A percentile compares a stretch with the other conserved stretches of the same genome.
These are phyloP conservation scores for Zygnema cylindricum DNA, from an alignment of 139 green algal species.

Conservation along the genomic window DNA sequence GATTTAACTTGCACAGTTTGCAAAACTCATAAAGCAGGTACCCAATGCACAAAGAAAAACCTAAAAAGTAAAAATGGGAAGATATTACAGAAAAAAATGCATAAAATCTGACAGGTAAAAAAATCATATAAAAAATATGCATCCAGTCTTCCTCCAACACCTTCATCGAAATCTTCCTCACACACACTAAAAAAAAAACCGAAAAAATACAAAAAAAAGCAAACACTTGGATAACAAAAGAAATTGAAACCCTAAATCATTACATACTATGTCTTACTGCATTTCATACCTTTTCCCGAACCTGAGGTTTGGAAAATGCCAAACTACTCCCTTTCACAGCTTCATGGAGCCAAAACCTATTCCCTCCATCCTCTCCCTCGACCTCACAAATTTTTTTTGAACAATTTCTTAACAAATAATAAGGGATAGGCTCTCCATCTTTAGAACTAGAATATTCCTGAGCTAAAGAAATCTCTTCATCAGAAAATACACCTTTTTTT, in stretches of 20 bases:
- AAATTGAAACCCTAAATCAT: background rate
- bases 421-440: background rate
- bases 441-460: background rate
- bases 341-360: background rate
- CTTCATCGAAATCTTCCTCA: too few species aligned
- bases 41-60: too few species aligned
- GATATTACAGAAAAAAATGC: too few species aligned
- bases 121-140: too few species aligned
- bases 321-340: background rate
- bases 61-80: too few species aligned
- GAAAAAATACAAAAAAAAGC: background rate
- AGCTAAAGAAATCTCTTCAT: background rate
- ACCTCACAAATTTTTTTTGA: background rate
- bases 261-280: background rate
- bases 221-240: background rate
- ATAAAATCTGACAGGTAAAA: too few species aligned
- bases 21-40: too few species aligned
- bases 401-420: background rate
- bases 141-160: too few species aligned
- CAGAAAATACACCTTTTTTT: background rate
- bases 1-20: too few species aligned
- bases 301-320: background rate
- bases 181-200: too few species aligned
- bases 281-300: background rate
- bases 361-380: background rate